These are phyloP conservation scores for Debaryomyces prosopidis DNA, from an alignment of 805 yeast species.

Conservation along the genomic window DNA sequence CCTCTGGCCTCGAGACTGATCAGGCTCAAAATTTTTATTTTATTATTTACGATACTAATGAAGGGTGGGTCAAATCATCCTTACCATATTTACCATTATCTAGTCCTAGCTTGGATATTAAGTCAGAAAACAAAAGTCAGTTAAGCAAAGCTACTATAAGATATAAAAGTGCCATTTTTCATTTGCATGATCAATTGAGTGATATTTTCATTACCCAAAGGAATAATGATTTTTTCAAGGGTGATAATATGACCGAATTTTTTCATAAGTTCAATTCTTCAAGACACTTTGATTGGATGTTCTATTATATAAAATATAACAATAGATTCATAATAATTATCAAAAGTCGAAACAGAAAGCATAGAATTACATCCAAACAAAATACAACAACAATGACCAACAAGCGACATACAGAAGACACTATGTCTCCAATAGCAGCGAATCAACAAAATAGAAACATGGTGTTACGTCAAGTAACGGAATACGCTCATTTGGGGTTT, in stretches of 20 bases:
- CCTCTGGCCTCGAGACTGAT: slow-evolving; percentile 7
- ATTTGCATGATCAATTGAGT: slow-evolving; percentile 39
- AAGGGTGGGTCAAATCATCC: slow-evolving; percentile 30
- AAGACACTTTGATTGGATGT: slow-evolving; percentile 42
- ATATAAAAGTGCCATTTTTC: slow-evolving; percentile 31
- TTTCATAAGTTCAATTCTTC: slow-evolving; percentile 42
- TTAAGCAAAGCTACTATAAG: slow-evolving; percentile 11
- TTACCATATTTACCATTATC: slow-evolving; percentile 33
- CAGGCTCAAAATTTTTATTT: slow-evolving; percentile 38
- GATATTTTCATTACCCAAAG: slow-evolving; percentile 29
- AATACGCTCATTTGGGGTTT: slow-evolving; percentile 35
- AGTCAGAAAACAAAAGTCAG: slow-evolving; percentile 6
- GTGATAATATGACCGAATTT: slow-evolving; percentile 27
- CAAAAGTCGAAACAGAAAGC: slow-evolving; percentile 30
- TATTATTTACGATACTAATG: slow-evolving; percentile 29
- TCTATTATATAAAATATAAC: slow-evolving; percentile 34
- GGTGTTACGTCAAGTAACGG: slow-evolving; percentile 14
- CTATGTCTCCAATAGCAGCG: slow-evolving; percentile 3
- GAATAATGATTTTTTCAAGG: slow-evolving; percentile 22
- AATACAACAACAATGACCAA: slow-evolving; percentile 8
- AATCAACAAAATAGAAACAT: slow-evolving; percentile 1
- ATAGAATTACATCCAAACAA: slow-evolving; percentile 9
- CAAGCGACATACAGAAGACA: slow-evolving; percentile 3
- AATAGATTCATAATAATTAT: slow-evolving; percentile 33
- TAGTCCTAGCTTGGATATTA: not conserved